Evolutionary conservation across 73 alveolate species (phyloP).

Genomic region (Tetrahymena borealis): DNA sequence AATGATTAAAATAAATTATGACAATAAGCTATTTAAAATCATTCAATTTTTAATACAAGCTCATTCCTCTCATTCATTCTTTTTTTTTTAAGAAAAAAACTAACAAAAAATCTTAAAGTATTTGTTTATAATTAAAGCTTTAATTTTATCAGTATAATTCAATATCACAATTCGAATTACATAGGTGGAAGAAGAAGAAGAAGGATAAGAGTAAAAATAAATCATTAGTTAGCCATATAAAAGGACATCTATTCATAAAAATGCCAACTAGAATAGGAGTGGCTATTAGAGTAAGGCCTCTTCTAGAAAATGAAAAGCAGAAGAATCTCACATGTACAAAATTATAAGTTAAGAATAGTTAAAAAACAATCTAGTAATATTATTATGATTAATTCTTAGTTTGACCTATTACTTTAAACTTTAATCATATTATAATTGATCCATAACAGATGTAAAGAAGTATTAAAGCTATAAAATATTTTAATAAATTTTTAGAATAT

Average conservation of each 20-base stretch:
- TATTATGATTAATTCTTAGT: neutral
- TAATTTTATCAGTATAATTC: neutral
- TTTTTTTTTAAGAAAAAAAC: neutral
- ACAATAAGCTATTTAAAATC: neutral
- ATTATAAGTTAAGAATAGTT: slow-evolving; percentile 50
- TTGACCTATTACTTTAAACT: no score
- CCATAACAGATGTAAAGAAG: neutral
- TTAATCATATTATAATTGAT: no score
- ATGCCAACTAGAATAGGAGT: slow-evolving; percentile 46
- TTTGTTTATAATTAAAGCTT: neutral
- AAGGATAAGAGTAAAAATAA: no score
- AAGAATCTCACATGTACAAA: slow-evolving; percentile 35
- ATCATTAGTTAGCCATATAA: no score
- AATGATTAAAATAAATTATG: neutral
- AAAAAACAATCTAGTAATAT: slow-evolving; percentile 35
- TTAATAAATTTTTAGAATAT: neutral
- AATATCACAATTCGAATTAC: neutral
- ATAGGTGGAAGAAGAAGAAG: no score
- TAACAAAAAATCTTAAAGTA: neutral
- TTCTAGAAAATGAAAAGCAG: slow-evolving; percentile 29
- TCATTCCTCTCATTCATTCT: neutral
- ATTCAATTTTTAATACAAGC: neutral
- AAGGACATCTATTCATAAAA: no score
- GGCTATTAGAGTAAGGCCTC: slow-evolving; percentile 63
- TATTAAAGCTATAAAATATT: neutral